Conservation (phyloP, 305 asterid species). For the Solanum hybrid region DNA sequence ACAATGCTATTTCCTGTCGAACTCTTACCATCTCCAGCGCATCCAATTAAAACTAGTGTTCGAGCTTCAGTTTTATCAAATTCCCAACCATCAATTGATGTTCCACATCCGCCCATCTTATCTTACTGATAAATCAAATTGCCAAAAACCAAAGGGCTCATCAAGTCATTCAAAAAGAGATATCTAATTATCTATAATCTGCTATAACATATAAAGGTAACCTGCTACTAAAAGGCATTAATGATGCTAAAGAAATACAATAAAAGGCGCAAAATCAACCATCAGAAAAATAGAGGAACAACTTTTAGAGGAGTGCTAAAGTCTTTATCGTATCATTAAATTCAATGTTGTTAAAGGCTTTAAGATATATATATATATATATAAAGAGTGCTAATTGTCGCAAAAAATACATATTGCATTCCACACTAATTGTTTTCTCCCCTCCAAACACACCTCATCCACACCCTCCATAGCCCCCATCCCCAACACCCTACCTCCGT, state of each 20-base stretch:
- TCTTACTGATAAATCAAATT: background rate
- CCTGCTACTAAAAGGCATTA: background rate
- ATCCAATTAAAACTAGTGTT: slow-evolving; percentile 41
- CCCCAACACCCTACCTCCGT: background rate
- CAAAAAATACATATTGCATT: background rate
- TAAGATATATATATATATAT: too few relatives aligned
- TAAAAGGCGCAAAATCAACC: background rate
- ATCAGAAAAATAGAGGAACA: background rate
- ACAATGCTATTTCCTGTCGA: slow-evolving; percentile 76
- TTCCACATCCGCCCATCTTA: slow-evolving; percentile 57
- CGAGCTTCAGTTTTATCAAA: slow-evolving; percentile 14
- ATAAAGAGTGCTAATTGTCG: background rate
- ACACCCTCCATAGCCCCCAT: background rate
- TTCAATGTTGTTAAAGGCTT: too few relatives aligned
- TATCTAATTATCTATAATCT: background rate
- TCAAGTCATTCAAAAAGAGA: background rate
- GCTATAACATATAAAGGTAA: background rate
- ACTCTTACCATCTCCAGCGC: slow-evolving; percentile 76
- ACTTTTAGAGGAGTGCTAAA: too few relatives aligned
- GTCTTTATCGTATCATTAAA: too few relatives aligned
- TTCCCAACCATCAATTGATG: slow-evolving; percentile 62
- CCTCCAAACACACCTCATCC: background rate
- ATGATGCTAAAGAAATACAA: background rate
- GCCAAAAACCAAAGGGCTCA: background rate
- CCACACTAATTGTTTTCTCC: background rate